Evolutionary conservation across 1,139 yeast species (phyloP).

Genomic region (Candida anutae): DNA sequence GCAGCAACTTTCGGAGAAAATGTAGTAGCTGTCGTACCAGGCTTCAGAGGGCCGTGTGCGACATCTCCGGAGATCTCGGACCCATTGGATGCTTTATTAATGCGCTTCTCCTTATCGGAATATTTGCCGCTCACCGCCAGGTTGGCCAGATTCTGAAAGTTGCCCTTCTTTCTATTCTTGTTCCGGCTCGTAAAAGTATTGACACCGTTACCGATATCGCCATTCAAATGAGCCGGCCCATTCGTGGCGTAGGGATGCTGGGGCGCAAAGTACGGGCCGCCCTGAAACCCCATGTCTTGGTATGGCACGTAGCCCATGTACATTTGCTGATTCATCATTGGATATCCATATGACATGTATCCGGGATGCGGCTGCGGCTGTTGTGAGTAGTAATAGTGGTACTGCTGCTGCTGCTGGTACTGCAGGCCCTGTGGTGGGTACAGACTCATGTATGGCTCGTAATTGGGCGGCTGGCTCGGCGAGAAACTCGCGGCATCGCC

Average conservation of each 20-base stretch:
- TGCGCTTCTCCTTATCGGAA: too few species aligned
- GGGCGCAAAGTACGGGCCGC: not conserved
- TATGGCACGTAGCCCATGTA: not conserved
- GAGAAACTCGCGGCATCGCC: slow-evolving; percentile 37
- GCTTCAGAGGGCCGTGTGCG: slow-evolving; percentile 1
- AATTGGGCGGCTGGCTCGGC: slow-evolving; percentile 18
- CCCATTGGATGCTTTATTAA: too few species aligned
- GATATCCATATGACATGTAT: slow-evolving; percentile 8
- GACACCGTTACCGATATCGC: slow-evolving; percentile 4
- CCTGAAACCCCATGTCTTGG: not conserved
- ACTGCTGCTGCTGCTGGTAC: slow-evolving; percentile 11
- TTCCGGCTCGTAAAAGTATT: slow-evolving; percentile 4
- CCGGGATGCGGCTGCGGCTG: slow-evolving; percentile 9
- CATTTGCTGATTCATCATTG: slow-evolving; percentile 1
- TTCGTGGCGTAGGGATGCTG: not conserved
- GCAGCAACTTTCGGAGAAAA: too few species aligned
- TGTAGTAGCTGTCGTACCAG: too few species aligned
- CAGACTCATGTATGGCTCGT: slow-evolving; percentile 5
- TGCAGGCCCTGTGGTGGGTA: slow-evolving; percentile 1
- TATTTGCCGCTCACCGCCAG: too few species aligned
- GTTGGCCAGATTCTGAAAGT: too few species aligned
- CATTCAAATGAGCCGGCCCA: slow-evolving; percentile 1
- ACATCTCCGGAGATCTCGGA: too few species aligned
- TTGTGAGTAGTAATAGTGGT: slow-evolving; percentile 13
- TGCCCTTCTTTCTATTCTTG: slow-evolving; percentile 4